These are phyloP conservation scores for Rhipidocladum racemiflorum DNA, from an alignment of 176 grass and related monocot species.

Conservation along the genomic window DNA sequence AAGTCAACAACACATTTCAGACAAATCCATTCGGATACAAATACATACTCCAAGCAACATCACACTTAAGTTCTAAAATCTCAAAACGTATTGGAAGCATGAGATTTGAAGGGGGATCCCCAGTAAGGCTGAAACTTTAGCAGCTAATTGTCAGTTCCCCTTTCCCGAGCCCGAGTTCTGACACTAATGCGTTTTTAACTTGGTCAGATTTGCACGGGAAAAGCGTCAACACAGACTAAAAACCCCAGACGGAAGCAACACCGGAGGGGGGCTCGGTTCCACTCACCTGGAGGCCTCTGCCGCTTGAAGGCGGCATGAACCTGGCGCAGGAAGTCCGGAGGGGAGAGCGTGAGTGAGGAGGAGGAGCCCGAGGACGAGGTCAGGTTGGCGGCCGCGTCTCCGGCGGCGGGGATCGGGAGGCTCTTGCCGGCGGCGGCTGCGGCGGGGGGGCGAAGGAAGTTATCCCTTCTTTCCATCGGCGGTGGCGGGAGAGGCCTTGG, in stretches of 20 bases:
- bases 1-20: background rate
- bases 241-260: conserved; percentile 21
- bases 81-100: background rate
- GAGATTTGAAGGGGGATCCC: background rate
- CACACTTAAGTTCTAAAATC: conserved; percentile 5
- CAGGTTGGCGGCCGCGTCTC: conserved; percentile 35
- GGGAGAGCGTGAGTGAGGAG: conserved; percentile 43
- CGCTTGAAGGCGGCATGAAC: conserved; percentile 73
- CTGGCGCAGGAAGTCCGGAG: conserved; percentile 54
- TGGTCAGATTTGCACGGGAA: conserved; percentile 11
- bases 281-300: conserved; percentile 57
- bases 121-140: background rate
- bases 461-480: conserved; percentile 71
- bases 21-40: conserved; percentile 19
- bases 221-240: conserved; percentile 15
- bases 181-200: background rate
- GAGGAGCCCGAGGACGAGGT: conserved; percentile 57
- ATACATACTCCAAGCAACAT: background rate
- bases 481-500: conserved; percentile 6
- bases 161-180: background rate
- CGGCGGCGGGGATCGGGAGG: conserved; percentile 21
- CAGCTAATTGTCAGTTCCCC: background rate
- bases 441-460: conserved; percentile 48
- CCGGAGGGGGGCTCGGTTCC: background rate
- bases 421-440: conserved; percentile 9